Evolutionary conservation across 805 yeast genomes (phyloP).

Genomic region (Blastobotrys mokoenaii): DNA sequence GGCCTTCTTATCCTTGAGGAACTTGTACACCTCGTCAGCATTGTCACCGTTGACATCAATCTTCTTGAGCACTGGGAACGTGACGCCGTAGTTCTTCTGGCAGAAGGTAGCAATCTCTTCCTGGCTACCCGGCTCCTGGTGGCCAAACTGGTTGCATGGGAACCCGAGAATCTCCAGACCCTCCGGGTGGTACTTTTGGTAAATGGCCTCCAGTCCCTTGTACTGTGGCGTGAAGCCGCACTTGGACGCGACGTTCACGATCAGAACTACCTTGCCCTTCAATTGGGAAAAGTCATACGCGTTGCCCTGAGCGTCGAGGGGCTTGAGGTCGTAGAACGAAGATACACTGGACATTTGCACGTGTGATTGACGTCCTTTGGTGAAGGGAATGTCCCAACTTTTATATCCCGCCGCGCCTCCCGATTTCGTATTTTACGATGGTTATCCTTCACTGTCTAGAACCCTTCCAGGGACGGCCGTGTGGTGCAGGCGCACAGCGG

Average conservation of each 20-base stretch:
- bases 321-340: slow-evolving; percentile 56
- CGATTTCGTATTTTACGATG: too few relatives aligned
- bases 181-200: slow-evolving; percentile 51
- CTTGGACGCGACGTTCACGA: slow-evolving; percentile 85
- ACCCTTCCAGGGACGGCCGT: too few relatives aligned
- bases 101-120: slow-evolving; percentile 70
- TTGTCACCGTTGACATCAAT: slow-evolving; percentile 81
- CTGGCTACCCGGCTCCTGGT: slow-evolving; percentile 62
- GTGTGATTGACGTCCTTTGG: too few relatives aligned
- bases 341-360: slow-evolving; percentile 24
- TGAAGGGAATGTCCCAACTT: too few relatives aligned
- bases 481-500: too few relatives aligned
- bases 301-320: slow-evolving; percentile 52
- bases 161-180: slow-evolving; percentile 71
- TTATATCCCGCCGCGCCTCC: too few relatives aligned
- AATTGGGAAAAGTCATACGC: slow-evolving; percentile 52
- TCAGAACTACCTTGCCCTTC: slow-evolving; percentile 71
- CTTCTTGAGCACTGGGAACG: slow-evolving; percentile 83
- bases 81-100: slow-evolving; percentile 74
- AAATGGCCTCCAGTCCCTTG: slow-evolving; percentile 57
- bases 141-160: slow-evolving; percentile 89
- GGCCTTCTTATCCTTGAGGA: slow-evolving; percentile 56
- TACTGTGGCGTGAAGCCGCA: slow-evolving; percentile 76
- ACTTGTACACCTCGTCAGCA: slow-evolving; percentile 74
- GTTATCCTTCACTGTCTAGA: too few relatives aligned